Evolutionary conservation across 2,329 filamentous ascomycete genomes (phyloP).

Genomic region (Alternaria infectoria): DNA sequence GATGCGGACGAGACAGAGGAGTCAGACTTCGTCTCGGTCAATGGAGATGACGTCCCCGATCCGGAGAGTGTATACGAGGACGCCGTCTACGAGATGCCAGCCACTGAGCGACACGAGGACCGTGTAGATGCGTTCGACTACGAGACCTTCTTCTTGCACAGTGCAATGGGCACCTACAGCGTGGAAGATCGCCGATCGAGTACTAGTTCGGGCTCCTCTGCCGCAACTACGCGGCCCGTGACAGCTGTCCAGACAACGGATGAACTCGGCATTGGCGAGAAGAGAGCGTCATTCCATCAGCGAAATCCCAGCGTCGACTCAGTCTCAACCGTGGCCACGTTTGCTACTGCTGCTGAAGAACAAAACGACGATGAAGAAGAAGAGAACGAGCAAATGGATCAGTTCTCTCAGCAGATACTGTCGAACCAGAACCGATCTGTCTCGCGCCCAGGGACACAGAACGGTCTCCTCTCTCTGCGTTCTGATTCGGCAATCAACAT

Average conservation of each 20-base stretch:
- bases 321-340: slow-evolving; percentile 66
- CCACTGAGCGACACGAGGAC: slow-evolving; percentile 77
- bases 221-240: slow-evolving; percentile 56
- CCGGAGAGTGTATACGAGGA: slow-evolving; percentile 54
- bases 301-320: slow-evolving; percentile 66
- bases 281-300: slow-evolving; percentile 48
- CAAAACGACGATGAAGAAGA: slow-evolving; percentile 45
- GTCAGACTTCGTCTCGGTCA: slow-evolving; percentile 47
- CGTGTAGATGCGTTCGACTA: slow-evolving; percentile 96
- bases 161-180: slow-evolving; percentile 81
- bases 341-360: slow-evolving; percentile 68
- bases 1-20: slow-evolving; percentile 48
- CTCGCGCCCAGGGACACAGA: slow-evolving; percentile 21
- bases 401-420: slow-evolving; percentile 43
- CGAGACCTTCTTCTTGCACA: slow-evolving; percentile 93
- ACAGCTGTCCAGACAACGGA: slow-evolving; percentile 34
- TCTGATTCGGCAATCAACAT: slow-evolving; percentile 45
- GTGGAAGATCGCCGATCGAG: slow-evolving; percentile 62
- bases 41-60: slow-evolving; percentile 31
- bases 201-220: slow-evolving; percentile 59
- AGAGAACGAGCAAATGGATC: slow-evolving; percentile 52
- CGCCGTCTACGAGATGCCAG: slow-evolving; percentile 48
- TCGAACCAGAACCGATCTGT: slow-evolving; percentile 25
- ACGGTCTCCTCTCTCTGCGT: slow-evolving; percentile 29
- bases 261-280: slow-evolving; percentile 26